phyloP scores from a whole-genome alignment of 805 yeast genomes.

The Peterozyma toletana region DNA sequence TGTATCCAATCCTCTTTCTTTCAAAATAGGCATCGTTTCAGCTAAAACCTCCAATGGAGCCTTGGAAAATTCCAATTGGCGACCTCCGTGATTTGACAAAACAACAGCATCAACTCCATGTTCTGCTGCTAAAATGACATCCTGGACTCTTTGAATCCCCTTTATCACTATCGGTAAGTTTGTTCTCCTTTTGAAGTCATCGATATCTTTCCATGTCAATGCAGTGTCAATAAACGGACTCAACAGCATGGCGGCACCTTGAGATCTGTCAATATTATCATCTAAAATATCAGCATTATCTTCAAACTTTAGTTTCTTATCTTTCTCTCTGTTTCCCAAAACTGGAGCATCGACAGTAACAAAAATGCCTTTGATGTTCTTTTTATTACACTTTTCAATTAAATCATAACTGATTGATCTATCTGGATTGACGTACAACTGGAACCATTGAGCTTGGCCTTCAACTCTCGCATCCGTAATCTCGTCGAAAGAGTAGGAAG shows the following conservation, averaged over 20 bases:
- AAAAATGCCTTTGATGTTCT: slow-evolving; percentile 77
- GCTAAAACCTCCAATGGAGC: slow-evolving; percentile 72
- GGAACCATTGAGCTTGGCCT: slow-evolving; percentile 81
- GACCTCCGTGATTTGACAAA: slow-evolving; percentile 83
- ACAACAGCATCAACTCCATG: slow-evolving; percentile 72
- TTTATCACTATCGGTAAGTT: slow-evolving; percentile 61
- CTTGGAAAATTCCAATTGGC: slow-evolving; percentile 77
- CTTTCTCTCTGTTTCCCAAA: slow-evolving; percentile 87
- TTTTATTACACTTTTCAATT: slow-evolving; percentile 62
- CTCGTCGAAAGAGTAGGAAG: slow-evolving; percentile 85
- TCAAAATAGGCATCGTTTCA: slow-evolving; percentile 53
- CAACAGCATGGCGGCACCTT: slow-evolving; percentile 84
- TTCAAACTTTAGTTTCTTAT: slow-evolving; percentile 61
- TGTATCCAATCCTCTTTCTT: slow-evolving; percentile 36
- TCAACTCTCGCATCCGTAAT: slow-evolving; percentile 62
- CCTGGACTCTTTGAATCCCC: slow-evolving; percentile 79
- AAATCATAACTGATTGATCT: slow-evolving; percentile 53
- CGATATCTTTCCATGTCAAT: slow-evolving; percentile 14
- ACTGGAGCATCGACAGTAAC: slow-evolving; percentile 93
- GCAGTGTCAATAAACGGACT: slow-evolving; percentile 55
- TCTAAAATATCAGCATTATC: slow-evolving; percentile 29
- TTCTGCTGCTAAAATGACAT: slow-evolving; percentile 66
- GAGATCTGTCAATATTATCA: slow-evolving; percentile 39
- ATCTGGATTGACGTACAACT: slow-evolving; percentile 76
- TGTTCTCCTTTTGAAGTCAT: slow-evolving; percentile 13